These are phyloP conservation scores for Oryza brachyantha DNA, from an alignment of 176 grass and related monocot genomes.

Conservation along the genomic window DNA sequence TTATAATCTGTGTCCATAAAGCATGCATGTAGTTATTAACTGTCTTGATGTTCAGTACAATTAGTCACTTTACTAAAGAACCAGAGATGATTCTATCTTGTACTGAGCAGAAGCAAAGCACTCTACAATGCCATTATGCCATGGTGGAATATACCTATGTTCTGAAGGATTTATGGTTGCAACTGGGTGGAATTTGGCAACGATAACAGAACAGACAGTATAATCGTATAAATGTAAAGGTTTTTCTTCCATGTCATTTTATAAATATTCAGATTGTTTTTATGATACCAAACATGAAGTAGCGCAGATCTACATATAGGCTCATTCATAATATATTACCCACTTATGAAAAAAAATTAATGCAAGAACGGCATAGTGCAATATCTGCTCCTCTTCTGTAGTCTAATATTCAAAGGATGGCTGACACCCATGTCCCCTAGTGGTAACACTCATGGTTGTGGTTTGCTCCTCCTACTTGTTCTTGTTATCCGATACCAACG, in stretches of 20 bases:
- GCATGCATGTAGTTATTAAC: constrained; percentile 23
- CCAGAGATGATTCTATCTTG: not conserved
- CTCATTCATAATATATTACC: not conserved
- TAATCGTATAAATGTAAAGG: not conserved
- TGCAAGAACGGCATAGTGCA: not conserved
- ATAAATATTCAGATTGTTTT: not conserved
- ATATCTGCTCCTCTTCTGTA: not conserved
- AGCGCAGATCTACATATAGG: not conserved
- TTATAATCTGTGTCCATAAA: constrained; percentile 68
- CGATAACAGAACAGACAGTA: not conserved
- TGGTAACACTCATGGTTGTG: not conserved
- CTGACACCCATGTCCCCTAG: no score
- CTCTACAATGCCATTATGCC: not conserved
- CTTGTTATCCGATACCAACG: not conserved
- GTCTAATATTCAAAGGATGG: not conserved
- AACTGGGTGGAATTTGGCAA: not conserved
- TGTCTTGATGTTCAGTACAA: constrained; percentile 2
- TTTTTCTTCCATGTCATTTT: not conserved
- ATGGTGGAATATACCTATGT: not conserved
- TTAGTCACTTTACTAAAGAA: not conserved
- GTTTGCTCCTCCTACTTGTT: not conserved
- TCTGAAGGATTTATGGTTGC: not conserved
- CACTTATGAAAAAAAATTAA: not conserved
- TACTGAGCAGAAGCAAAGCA: not conserved
- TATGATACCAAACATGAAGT: not conserved